phyloP scores from a whole-genome alignment of 805 yeast species.

The Kodamaea nitidulidarum region DNA sequence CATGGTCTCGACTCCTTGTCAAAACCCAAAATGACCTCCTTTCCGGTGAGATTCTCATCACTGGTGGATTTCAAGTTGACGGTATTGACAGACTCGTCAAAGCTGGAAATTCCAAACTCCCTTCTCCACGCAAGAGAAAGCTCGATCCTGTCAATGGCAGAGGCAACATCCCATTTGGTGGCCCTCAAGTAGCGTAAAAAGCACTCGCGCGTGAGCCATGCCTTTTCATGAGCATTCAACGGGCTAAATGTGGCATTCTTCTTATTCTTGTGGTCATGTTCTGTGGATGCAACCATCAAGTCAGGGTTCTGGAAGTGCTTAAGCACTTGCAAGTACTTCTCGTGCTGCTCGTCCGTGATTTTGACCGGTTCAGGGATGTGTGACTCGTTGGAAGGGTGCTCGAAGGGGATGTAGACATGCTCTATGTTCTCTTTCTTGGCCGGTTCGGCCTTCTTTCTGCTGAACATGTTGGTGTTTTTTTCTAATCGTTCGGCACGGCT shows the following conservation, averaged over 20 bases:
- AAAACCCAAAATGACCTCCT: conserved; percentile 85
- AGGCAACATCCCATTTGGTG: conserved; percentile 78
- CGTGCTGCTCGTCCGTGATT: conserved; percentile 52
- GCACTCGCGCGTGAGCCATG: conserved; percentile 94
- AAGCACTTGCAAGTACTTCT: conserved; percentile 57
- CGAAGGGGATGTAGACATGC: conserved; percentile 47
- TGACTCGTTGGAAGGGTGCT: conserved; percentile 46
- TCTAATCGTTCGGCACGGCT: neutral
- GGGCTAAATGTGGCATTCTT: conserved; percentile 11
- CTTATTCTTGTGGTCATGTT: conserved; percentile 33
- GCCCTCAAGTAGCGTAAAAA: conserved; percentile 87
- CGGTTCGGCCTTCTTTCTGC: conserved; percentile 6
- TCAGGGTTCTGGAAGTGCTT: conserved; percentile 46
- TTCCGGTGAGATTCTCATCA: conserved; percentile 84
- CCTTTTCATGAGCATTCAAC: conserved; percentile 52
- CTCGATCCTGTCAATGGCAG: conserved; percentile 70
- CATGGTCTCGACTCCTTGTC: conserved; percentile 92
- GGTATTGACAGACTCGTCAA: conserved; percentile 40
- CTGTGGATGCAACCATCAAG: conserved; percentile 47
- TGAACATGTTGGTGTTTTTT: conserved; percentile 3
- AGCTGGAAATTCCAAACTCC: conserved; percentile 65
- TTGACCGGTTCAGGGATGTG: conserved; percentile 46
- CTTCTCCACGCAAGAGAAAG: conserved; percentile 89
- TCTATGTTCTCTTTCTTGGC: conserved; percentile 10
- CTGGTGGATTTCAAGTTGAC: conserved; percentile 53